Evolutionary conservation across 148 eudicot genomes (phyloP).

Genomic region (Silene conica): DNA sequence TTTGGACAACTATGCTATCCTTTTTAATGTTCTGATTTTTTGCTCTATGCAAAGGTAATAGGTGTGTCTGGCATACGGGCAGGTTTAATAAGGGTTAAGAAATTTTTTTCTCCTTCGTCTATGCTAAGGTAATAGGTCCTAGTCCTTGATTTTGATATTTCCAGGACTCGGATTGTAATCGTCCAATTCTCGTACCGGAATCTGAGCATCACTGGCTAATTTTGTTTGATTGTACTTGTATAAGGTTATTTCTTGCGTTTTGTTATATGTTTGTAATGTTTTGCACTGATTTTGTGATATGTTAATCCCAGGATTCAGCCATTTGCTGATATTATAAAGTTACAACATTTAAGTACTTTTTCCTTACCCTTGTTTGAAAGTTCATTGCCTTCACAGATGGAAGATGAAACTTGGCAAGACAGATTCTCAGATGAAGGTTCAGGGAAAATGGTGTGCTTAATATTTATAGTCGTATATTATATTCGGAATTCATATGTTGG

Average conservation of each 20-base stretch:
- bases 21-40: not conserved
- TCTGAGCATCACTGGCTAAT: too few species aligned
- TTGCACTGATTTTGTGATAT: not conserved
- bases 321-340: not conserved
- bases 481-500: slow-evolving; percentile 1
- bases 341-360: not conserved
- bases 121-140: too few species aligned
- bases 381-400: slow-evolving; percentile 55
- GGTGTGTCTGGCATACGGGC: too few species aligned
- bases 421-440: slow-evolving; percentile 38
- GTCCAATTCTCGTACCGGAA: too few species aligned
- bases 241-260: not conserved
- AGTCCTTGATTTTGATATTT: too few species aligned
- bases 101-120: too few species aligned
- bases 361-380: slow-evolving; percentile 14
- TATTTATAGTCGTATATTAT: not conserved
- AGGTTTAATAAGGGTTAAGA: too few species aligned
- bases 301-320: not conserved
- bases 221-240: too few species aligned
- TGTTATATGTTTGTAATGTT: not conserved
- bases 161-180: too few species aligned
- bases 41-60: not conserved
- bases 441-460: slow-evolving; percentile 45
- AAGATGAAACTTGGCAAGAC: slow-evolving; percentile 72
- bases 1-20: not conserved